These are phyloP conservation scores for Populus nigra DNA, from an alignment of 345 rosid genomes.

Conservation along the genomic window DNA sequence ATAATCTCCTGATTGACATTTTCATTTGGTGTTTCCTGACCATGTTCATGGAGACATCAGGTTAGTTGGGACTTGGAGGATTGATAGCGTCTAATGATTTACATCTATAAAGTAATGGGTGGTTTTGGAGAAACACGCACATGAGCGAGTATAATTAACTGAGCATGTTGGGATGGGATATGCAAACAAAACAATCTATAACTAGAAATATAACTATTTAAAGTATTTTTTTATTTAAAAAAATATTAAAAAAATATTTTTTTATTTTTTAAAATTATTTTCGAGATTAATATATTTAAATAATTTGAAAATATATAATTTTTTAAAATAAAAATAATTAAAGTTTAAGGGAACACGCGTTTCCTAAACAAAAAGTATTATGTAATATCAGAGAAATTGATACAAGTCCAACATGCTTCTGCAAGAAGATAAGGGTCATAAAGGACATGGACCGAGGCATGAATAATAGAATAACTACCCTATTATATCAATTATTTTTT, in stretches of 20 bases:
- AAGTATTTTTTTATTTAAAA: too few relatives aligned
- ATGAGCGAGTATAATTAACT: not conserved
- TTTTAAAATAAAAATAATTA: too few relatives aligned
- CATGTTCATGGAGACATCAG: not conserved
- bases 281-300: too few relatives aligned
- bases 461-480: too few relatives aligned
- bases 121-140: not conserved
- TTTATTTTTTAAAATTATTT: too few relatives aligned
- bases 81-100: not conserved
- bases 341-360: too few relatives aligned
- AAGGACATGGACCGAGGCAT: not conserved
- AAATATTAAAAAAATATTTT: too few relatives aligned
- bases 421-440: not conserved
- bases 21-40: not conserved
- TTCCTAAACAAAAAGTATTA: too few relatives aligned
- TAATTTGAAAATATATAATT: too few relatives aligned
- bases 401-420: not conserved
- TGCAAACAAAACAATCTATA: not conserved
- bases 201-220: too few relatives aligned
- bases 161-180: not conserved
- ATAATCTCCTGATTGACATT: not conserved
- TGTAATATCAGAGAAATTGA: not conserved
- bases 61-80: not conserved
- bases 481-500: not conserved
- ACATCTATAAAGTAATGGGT: not conserved